Base-by-base conservation (phyloP, 441 rosid species). In the Euphorbia schlechtendalii region DNA sequence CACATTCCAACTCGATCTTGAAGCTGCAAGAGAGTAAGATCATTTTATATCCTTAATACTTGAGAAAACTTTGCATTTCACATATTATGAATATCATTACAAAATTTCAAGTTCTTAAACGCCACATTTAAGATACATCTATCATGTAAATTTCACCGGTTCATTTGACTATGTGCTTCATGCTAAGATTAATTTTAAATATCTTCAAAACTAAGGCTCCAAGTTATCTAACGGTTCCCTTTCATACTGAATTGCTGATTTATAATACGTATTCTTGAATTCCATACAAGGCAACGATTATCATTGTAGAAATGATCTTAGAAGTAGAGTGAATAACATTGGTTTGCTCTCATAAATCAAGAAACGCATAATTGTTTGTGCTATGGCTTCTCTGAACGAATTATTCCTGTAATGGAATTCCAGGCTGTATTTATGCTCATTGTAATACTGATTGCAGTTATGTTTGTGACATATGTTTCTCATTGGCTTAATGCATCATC, bases 11-110 rank as follows among this genome's bases (percentile, higher is more conserved):
- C 87, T 92, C 74, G 98, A 92, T 82, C 69, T 92, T 59, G 86
- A 83, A 71, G 96, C 96, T 30, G 74, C 83, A 46, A 83, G 93
- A 87, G 96, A 92, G 98, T 92, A 87, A 81, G 98, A 67, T 53
- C 62, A 51, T 68, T 69, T 1, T 43, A 67, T 64, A 48, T n/a
- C 21, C 51, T 28, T 52, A 59, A 25, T 20, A 62, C 51, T 48
- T 45, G 65, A 49, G 18, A 54, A 54, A 56, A 54, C 59, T 59
- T 54, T 13, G 34, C 34, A 2, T 6, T 6, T 32, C 34, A 32
- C 34, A 32, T 32, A 32, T 32, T 3, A 32, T 32, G 34, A 32
- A 32, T 32, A 32, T 32, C 3, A 32, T 32, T 32, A 32, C 34
- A 32, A 32, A 32, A 32, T 34, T 43, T 34, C 5, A 43, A 48